Conservation (phyloP, 1,139 yeast species). For the Suhomyces bribrorum region DNA sequence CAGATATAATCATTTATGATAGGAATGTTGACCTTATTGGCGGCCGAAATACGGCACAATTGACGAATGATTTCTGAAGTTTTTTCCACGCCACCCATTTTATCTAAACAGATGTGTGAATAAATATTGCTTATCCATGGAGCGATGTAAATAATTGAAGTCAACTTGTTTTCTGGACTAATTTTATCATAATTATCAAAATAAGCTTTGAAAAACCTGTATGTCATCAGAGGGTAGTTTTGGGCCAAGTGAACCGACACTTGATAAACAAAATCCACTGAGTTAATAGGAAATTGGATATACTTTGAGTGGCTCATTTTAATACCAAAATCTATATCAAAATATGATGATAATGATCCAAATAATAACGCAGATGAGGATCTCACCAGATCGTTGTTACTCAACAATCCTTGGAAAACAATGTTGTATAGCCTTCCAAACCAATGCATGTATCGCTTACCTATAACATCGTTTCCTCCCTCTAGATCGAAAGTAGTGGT, state of each 20-base stretch:
- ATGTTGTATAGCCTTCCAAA: slow-evolving; percentile 65
- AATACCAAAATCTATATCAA: slow-evolving; percentile 62
- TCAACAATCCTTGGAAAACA: slow-evolving; percentile 66
- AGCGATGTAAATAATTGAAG: slow-evolving; percentile 56
- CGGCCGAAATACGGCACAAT: slow-evolving; percentile 61
- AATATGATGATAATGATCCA: slow-evolving; percentile 63
- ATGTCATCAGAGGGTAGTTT: slow-evolving; percentile 61
- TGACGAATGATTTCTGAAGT: slow-evolving; percentile 64
- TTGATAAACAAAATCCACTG: slow-evolving; percentile 61
- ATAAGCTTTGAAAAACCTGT: slow-evolving; percentile 61
- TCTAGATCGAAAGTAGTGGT: slow-evolving; percentile 22
- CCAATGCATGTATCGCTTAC: slow-evolving; percentile 32
- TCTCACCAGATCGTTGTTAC: slow-evolving; percentile 59
- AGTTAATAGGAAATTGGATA: slow-evolving; percentile 72
- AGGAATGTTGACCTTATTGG: slow-evolving; percentile 42
- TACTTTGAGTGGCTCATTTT: slow-evolving; percentile 59
- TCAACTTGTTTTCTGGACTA: slow-evolving; percentile 33
- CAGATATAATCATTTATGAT: slow-evolving; percentile 59
- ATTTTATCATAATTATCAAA: slow-evolving; percentile 55
- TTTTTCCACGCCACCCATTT: slow-evolving; percentile 59
- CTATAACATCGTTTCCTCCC: slow-evolving; percentile 1
- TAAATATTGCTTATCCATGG: slow-evolving; percentile 82
- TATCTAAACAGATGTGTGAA: slow-evolving; percentile 55
- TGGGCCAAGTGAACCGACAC: slow-evolving; percentile 60
- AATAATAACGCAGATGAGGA: slow-evolving; percentile 64